Conservation (phyloP, 108 stramenopile genomes). For the Cyclotella cryptica region DNA sequence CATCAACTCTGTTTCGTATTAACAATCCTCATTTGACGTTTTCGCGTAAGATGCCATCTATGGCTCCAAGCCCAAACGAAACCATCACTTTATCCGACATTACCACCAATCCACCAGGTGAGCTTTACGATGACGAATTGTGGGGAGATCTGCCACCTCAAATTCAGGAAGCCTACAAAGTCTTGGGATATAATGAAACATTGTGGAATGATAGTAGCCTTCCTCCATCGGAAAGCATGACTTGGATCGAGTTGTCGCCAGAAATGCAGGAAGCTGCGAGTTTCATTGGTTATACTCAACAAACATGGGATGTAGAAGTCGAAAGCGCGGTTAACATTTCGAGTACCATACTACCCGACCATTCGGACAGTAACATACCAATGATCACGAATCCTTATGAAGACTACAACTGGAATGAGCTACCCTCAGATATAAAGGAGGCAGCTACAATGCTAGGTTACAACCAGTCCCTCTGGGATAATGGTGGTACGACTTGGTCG, state of each 20-base stretch:
- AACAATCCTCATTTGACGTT: not conserved
- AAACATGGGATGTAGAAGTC: not conserved
- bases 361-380: no score
- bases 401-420: not conserved
- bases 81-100: not conserved
- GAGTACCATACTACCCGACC: not conserved
- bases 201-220: constrained; percentile 34
- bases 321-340: not conserved
- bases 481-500: constrained; percentile 8
- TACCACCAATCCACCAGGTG: not conserved
- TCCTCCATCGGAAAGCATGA: not conserved
- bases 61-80: not conserved
- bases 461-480: constrained; percentile 38
- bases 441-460: not conserved
- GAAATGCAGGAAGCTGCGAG: constrained; percentile 1
- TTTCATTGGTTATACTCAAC: not conserved
- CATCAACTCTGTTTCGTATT: no score
- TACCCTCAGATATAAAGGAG: not conserved
- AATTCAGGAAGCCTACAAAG: constrained; percentile 46
- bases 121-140: not conserved
- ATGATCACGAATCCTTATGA: not conserved
- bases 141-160: constrained; percentile 11
- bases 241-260: not conserved
- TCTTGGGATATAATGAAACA: constrained; percentile 38
- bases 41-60: not conserved